Evolutionary conservation across 169 alveolate species (phyloP), one percentile per base, ranked within the genome.

Genomic region (Eimeria falciformis): DNA sequence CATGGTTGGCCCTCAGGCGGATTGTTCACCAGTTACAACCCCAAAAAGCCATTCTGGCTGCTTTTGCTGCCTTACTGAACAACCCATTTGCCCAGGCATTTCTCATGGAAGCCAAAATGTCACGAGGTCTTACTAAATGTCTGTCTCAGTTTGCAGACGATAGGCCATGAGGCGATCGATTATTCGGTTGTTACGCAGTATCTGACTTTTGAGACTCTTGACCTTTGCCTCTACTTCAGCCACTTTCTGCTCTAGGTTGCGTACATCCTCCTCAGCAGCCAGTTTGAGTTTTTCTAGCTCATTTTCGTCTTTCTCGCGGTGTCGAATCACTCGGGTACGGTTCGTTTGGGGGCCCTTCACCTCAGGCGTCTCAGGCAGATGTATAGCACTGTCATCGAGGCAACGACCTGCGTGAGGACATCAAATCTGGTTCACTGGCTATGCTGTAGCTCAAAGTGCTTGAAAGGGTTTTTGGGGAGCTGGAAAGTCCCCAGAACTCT

Each of bases 151-250:
- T 3, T 27, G 90, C 21, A 81, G 40, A 45, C 90, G 90, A 46
- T 81, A 81, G 18, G 62, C 90, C 40, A 37, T 56, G 14, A 81
- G 90, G 23, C 40, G 77, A 25, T 55, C 77, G 40, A 81, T 55
- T 81, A 46, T n/a, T n/a, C 53, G 90, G 50, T 65, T 81, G 43
- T 81, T 81, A 71, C 33, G 47, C 75, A 33, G 1, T 2, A 81
- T 53, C 47, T 81, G 65, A 43, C 40, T 81, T 23, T 81, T 81
- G 43, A 81, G 62, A 37, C 40, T 29, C 17, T 56, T 81, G 21
- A 81, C n/a, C 37, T 2, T 56, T 0, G 90, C 77, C 56, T 81
- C 78, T 11, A 45, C 47, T 18, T 81, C 77, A 81, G 56, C n/a
- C 40, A 81, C 75, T 25, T 65, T 25, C 23, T 81, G 37, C 62